phyloP scores from a whole-genome alignment of 306 rosid genomes.

The Dicorynia guianensis region DNA sequence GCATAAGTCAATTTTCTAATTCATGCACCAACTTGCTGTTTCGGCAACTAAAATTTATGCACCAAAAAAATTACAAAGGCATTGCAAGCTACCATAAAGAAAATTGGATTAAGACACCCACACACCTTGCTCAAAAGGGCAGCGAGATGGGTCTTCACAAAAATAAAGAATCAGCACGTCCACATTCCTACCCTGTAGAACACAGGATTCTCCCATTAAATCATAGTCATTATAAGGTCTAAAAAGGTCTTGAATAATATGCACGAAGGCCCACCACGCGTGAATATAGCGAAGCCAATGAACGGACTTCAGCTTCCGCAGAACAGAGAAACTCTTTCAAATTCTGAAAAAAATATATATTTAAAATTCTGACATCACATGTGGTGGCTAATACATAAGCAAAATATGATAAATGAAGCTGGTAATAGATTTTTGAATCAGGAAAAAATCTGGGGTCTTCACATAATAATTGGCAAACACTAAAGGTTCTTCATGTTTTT shows the following conservation, averaged over 20 bases:
- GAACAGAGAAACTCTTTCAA: constrained; percentile 75
- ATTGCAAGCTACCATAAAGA: constrained; percentile 23
- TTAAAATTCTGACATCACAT: too few species aligned
- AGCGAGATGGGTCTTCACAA: constrained; percentile 93
- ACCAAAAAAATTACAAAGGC: constrained; percentile 3
- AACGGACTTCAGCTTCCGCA: constrained; percentile 92
- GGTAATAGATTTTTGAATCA: neutral
- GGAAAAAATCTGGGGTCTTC: neutral
- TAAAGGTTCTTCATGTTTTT: neutral
- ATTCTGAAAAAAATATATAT: constrained; percentile 50
- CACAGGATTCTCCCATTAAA: constrained; percentile 38
- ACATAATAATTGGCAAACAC: neutral
- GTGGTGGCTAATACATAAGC: too few species aligned
- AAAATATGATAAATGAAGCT: too few species aligned
- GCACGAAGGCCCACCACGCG: constrained; percentile 69
- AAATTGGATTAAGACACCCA: constrained; percentile 30
- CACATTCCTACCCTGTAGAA: constrained; percentile 83
- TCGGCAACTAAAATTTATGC: constrained; percentile 1
- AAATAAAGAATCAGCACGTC: constrained; percentile 86
- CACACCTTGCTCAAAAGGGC: constrained; percentile 92
- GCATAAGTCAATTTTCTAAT: neutral
- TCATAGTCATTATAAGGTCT: constrained; percentile 3
- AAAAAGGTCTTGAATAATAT: constrained; percentile 9
- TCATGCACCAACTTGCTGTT: neutral
- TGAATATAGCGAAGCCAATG: constrained; percentile 84